Conservation (phyloP, 352 stramenopile species). For the Saprolegnia diclina region DNA sequence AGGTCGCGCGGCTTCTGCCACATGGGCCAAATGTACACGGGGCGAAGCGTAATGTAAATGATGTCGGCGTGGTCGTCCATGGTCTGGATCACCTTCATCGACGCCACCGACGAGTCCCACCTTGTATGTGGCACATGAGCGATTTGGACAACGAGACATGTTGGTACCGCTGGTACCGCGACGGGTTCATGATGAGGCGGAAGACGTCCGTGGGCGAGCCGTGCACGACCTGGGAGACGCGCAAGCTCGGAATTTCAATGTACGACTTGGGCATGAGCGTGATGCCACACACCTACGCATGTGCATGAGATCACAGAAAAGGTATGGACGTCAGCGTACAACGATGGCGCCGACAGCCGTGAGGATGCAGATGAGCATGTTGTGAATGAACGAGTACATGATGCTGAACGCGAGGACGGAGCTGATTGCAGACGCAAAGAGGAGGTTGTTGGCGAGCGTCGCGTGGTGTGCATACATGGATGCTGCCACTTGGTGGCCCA, state of each 20-base stretch:
- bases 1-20: conserved; percentile 83
- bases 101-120: conserved; percentile 73
- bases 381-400: conserved; percentile 80
- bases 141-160: neutral
- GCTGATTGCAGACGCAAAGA: conserved; percentile 56
- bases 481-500: conserved; percentile 70
- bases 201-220: conserved; percentile 81
- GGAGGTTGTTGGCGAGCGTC: conserved; percentile 62
- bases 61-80: conserved; percentile 87
- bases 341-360: conserved; percentile 56
- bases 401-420: conserved; percentile 76
- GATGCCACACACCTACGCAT: conserved; percentile 42
- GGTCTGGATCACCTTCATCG: conserved; percentile 75
- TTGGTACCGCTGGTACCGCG: conserved; percentile 55
- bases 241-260: conserved; percentile 79
- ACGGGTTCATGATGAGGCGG: conserved; percentile 76
- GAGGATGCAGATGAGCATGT: conserved; percentile 74
- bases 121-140: neutral
- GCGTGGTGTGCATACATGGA: conserved; percentile 78
- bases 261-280: conserved; percentile 60
- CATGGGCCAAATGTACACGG: conserved; percentile 77
- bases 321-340: neutral
- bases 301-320: neutral
- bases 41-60: conserved; percentile 79
- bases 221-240: conserved; percentile 79